These are phyloP conservation scores for Neurospora sublineolata DNA, from an alignment of 495 filamentous ascomycete species.

Conservation along the genomic window DNA sequence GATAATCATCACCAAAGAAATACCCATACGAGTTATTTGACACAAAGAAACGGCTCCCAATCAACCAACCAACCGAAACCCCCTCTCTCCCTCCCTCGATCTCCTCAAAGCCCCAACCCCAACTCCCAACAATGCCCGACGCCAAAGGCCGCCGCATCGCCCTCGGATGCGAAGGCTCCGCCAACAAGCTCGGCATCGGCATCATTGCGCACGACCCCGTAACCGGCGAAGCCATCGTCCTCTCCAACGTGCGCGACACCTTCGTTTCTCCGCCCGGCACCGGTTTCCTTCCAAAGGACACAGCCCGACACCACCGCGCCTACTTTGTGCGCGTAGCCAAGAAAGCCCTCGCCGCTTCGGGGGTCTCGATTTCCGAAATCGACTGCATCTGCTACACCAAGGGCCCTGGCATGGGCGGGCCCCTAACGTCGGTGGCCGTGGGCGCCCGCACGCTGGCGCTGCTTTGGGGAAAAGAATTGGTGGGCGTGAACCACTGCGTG, in stretches of 20 bases:
- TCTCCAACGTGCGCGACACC: conserved; percentile 90
- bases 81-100: neutral
- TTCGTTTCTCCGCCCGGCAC: conserved; percentile 84
- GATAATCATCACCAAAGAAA: neutral
- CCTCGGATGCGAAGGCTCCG: conserved; percentile 90
- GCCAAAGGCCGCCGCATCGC: conserved; percentile 44
- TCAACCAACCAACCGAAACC: neutral
- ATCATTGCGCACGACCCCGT: conserved; percentile 68
- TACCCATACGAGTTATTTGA: neutral
- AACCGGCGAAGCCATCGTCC: conserved; percentile 55
- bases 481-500: conserved; percentile 95
- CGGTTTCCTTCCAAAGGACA: conserved; percentile 94
- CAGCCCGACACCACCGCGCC: conserved; percentile 77
- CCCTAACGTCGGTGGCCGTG: conserved; percentile 78
- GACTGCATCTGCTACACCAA: conserved; percentile 92
- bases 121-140: conserved; percentile 1
- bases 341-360: conserved; percentile 59
- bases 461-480: conserved; percentile 76
- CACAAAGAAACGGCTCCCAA: neutral
- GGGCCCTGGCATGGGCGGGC: conserved; percentile 93
- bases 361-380: conserved; percentile 50
- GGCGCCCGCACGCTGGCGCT: conserved; percentile 72
- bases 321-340: conserved; percentile 75
- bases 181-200: conserved; percentile 94
- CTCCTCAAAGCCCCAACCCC: neutral